These are phyloP conservation scores for Nymphaea thermarum DNA, from an alignment of 164 flowering plant species.

Conservation along the genomic window DNA sequence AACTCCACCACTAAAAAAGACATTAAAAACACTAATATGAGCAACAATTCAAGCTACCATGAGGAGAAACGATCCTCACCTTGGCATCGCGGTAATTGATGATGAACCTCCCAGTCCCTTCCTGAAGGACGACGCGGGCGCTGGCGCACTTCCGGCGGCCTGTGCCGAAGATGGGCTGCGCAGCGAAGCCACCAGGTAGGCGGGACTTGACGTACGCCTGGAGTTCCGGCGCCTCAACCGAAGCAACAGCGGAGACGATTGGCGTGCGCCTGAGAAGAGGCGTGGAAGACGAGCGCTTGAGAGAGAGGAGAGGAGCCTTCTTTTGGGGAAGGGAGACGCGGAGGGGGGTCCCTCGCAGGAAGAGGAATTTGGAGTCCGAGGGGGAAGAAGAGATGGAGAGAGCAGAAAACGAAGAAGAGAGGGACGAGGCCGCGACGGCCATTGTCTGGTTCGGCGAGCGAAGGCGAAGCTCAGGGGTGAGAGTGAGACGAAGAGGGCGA, in stretches of 20 bases:
- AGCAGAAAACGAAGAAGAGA: conserved; percentile 49
- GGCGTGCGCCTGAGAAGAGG: conserved; percentile 8
- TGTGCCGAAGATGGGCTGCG: conserved; percentile 68
- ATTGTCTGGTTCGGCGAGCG: background rate
- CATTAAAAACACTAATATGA: background rate
- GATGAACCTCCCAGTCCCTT: conserved; percentile 71
- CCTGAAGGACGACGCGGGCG: conserved; percentile 90
- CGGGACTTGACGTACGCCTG: conserved; percentile 62
- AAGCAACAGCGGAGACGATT: conserved; percentile 1
- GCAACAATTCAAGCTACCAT: background rate
- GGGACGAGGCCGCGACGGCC: conserved; percentile 34
- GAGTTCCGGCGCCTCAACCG: conserved; percentile 31
- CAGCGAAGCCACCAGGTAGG: conserved; percentile 92
- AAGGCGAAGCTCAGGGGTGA: background rate
- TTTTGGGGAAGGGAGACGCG: conserved; percentile 3
- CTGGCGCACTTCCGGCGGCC: conserved; percentile 83
- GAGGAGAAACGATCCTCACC: conserved; percentile 20
- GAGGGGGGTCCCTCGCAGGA: conserved; percentile 14
- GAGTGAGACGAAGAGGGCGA: background rate
- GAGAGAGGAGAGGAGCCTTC: conserved; percentile 11
- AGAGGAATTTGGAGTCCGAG: conserved; percentile 25
- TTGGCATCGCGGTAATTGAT: conserved; percentile 88
- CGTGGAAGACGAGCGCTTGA: conserved; percentile 18
- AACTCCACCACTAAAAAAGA: background rate
- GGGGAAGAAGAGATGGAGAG: conserved; percentile 63